Evolutionary conservation across 352 stramenopile species (phyloP).

Genomic region (Phytophthora quininea): DNA sequence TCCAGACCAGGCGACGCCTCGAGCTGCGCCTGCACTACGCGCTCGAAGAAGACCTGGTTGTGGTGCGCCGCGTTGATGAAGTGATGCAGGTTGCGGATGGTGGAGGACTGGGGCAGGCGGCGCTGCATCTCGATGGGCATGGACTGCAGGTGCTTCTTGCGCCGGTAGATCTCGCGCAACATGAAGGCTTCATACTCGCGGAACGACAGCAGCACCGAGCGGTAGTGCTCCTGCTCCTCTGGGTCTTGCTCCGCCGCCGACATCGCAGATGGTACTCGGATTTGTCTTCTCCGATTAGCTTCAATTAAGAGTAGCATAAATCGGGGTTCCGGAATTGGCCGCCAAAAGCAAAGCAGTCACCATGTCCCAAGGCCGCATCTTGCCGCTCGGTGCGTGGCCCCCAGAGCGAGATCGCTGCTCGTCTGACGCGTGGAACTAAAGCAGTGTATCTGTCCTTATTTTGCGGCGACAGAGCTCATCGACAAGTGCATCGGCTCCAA

Average conservation of each 20-base stretch:
- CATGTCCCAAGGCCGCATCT: constrained; percentile 78
- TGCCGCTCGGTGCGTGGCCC: constrained; percentile 69
- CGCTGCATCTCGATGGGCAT: constrained; percentile 78
- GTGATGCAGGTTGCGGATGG: constrained; percentile 76
- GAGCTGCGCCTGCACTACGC: constrained; percentile 76
- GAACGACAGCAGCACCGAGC: constrained; percentile 85
- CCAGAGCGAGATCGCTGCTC: neutral
- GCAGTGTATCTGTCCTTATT: neutral
- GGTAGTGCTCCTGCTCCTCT: constrained; percentile 85
- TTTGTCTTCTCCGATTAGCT: no score
- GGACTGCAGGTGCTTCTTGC: constrained; percentile 82
- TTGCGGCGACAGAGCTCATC: constrained; percentile 91
- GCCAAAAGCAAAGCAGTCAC: constrained; percentile 8
- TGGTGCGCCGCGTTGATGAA: constrained; percentile 81
- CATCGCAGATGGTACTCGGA: neutral
- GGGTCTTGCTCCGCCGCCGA: constrained; percentile 55
- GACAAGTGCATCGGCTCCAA: constrained; percentile 99
- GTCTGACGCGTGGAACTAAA: constrained; percentile 1
- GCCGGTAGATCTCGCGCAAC: constrained; percentile 84
- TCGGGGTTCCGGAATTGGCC: no score
- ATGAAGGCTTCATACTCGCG: constrained; percentile 85
- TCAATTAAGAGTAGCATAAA: no score
- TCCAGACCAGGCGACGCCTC: constrained; percentile 57
- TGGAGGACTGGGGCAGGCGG: constrained; percentile 72
- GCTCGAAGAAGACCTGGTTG: constrained; percentile 79